These are phyloP conservation scores for Quercus suber DNA, from an alignment of 306 rosid genomes.

Conservation along the genomic window DNA sequence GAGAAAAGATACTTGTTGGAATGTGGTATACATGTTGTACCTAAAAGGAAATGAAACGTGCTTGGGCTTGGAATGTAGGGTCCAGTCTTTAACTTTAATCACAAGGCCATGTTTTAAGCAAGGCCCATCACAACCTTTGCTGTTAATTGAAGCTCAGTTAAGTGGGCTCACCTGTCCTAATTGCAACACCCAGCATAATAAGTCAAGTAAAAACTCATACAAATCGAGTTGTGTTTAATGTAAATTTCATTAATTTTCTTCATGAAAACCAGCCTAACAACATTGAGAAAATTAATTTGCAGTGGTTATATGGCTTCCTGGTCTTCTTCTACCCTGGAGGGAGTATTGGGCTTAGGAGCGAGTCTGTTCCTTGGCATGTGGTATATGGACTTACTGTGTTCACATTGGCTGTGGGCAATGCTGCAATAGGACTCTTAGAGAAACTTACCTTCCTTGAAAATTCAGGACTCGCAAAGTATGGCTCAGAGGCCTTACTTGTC, in stretches of 20 bases:
- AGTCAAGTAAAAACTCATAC: no score
- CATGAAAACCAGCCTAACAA: no score
- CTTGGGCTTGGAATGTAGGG: neutral
- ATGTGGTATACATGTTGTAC: no score
- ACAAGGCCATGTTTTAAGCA: neutral
- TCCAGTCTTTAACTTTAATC: neutral
- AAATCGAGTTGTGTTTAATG: neutral
- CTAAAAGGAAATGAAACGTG: no score
- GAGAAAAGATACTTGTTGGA: no score
- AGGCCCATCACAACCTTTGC: neutral
- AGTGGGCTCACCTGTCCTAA: no score
- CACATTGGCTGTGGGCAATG: conserved; percentile 58
- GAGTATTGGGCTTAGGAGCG: conserved; percentile 30
- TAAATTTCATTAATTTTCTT: neutral
- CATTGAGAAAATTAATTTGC: neutral
- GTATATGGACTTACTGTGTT: conserved; percentile 51
- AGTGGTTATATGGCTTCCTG: conserved; percentile 82
- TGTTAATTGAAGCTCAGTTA: no score
- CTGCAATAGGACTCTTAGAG: conserved; percentile 71
- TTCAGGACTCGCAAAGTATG: conserved; percentile 56
- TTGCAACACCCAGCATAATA: no score
- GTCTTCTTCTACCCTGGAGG: conserved; percentile 80
- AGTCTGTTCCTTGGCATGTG: conserved; percentile 76
- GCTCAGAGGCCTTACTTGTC: conserved; percentile 84
- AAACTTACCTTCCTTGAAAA: conserved; percentile 82